Evolutionary conservation across 331 rosid species (phyloP), one percentile per base, ranked within the genome.

Genomic region (Arachis monticola): DNA sequence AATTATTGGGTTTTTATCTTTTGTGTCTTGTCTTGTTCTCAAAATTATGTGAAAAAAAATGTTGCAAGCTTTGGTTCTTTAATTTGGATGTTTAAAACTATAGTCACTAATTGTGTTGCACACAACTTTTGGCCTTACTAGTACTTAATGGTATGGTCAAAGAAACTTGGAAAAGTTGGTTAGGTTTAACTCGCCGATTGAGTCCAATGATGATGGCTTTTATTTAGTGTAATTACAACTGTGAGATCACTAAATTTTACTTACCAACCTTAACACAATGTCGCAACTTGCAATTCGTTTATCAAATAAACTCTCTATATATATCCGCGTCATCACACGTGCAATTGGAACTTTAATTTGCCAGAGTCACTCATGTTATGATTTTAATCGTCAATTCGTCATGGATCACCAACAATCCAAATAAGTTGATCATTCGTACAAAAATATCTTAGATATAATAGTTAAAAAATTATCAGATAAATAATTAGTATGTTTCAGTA

Each of bases 261-360:
- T 53, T 65, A 56, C 73, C 66, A 53, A 75, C 73, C 48, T 55
- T 41, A 12, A 75, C 10, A 73, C 53, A 74, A 52, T 22, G 51
- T 64, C 64, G n/a, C 44, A 35, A 6, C 71, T 51, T 51, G 41
- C 70, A 6, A 53, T 64, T 63, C 72, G 79, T 41, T 53, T 3
- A 74, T 64, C 56, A 51, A 38, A 32, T 32, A 32, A 32, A 32
- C 38, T 7, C 44, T 51, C 62, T 7, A 32, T 22, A 22, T 22
- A 22, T 22, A 22, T 22, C 27, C 27, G 27, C 27, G 27, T 22
- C 27, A 22, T 17, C 70, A 9, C 35, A 38, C 53, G 10, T 40
- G 42, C 53, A 32, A 61, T 48, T 32, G 50, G 8, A 17, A 65
- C 8, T 32, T 9, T 60, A 2, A 32, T 32, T 32, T 32, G 2